These are phyloP conservation scores for Yamadazyma paraphyllophila DNA, from an alignment of 805 yeast genomes.

Conservation along the genomic window DNA sequence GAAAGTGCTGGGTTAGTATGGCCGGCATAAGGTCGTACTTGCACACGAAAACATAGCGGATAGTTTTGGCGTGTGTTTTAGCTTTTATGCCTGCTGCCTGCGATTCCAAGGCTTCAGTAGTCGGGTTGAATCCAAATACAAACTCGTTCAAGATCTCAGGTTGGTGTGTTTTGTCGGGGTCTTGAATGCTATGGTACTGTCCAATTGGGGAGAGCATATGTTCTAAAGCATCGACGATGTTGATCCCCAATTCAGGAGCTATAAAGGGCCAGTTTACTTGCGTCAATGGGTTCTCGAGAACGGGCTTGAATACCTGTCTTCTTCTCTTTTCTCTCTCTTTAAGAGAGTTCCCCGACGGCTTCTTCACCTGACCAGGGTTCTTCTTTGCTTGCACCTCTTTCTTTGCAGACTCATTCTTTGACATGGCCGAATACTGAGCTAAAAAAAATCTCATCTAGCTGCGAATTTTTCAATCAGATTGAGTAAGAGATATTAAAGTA, in stretches of 20 bases:
- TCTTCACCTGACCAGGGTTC: conserved; percentile 1
- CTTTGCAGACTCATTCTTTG: no score
- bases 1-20: conserved; percentile 55
- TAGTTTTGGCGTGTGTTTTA: not conserved
- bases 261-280: conserved; percentile 44
- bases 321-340: conserved; percentile 50
- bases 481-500: not conserved
- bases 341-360: conserved; percentile 30
- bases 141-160: conserved; percentile 1
- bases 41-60: conserved; percentile 56
- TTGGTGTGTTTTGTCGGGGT: conserved; percentile 10
- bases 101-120: conserved; percentile 46
- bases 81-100: conserved; percentile 29
- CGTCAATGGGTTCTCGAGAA: conserved; percentile 63
- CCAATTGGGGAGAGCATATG: conserved; percentile 33
- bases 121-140: conserved; percentile 52
- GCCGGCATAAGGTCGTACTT: conserved; percentile 52
- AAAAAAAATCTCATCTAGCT: not conserved
- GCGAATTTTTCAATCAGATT: not conserved
- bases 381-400: no score
- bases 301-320: conserved; percentile 60
- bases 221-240: conserved; percentile 36
- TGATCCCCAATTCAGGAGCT: conserved; percentile 35
- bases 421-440: no score
- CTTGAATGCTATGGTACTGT: conserved; percentile 15